A percentile compares a stretch with the other conserved stretches of the same genome.
These are phyloP conservation scores for Exophiala xenobiotica DNA, from an alignment of 2,329 filamentous ascomycete genomes.

Conservation along the genomic window DNA sequence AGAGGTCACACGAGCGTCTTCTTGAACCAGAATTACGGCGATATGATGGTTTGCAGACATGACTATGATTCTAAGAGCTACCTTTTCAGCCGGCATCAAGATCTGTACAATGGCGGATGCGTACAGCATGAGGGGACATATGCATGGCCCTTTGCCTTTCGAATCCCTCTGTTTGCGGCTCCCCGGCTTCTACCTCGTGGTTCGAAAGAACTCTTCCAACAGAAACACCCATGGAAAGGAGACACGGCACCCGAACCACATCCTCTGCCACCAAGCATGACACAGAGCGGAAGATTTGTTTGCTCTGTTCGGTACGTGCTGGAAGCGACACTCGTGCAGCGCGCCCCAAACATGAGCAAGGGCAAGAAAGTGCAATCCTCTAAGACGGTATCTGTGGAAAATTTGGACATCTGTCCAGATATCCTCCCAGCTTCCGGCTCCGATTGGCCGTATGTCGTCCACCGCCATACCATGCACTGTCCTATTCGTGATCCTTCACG, in stretches of 20 bases:
- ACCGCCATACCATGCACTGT: slow-evolving; percentile 7
- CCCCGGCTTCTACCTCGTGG: slow-evolving; percentile 5
- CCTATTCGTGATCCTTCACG: not conserved
- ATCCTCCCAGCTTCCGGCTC: not conserved
- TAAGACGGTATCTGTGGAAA: not conserved
- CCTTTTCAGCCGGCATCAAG: slow-evolving; percentile 7
- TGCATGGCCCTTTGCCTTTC: slow-evolving; percentile 21
- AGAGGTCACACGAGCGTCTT: slow-evolving; percentile 11
- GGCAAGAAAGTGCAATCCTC: not conserved
- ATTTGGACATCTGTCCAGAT: not conserved
- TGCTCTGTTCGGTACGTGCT: slow-evolving; percentile 12
- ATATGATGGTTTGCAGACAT: slow-evolving; percentile 4
- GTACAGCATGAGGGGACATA: slow-evolving; percentile 10
- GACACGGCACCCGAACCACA: slow-evolving; percentile 6
- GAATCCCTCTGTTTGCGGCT: slow-evolving; percentile 15
- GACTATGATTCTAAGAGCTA: slow-evolving; percentile 5
- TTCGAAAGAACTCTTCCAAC: slow-evolving; percentile 9
- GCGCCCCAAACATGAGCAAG: not conserved
- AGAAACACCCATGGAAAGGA: slow-evolving; percentile 10
- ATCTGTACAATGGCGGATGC: slow-evolving; percentile 7
- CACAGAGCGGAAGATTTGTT: not conserved
- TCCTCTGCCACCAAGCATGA: slow-evolving; percentile 19
- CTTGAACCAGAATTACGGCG: slow-evolving; percentile 15
- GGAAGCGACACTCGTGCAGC: slow-evolving; percentile 5
- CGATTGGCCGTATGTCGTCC: slow-evolving; percentile 7